Base-by-base conservation (phyloP, 108 stramenopile species). In the Cyclotella sp. region DNA sequence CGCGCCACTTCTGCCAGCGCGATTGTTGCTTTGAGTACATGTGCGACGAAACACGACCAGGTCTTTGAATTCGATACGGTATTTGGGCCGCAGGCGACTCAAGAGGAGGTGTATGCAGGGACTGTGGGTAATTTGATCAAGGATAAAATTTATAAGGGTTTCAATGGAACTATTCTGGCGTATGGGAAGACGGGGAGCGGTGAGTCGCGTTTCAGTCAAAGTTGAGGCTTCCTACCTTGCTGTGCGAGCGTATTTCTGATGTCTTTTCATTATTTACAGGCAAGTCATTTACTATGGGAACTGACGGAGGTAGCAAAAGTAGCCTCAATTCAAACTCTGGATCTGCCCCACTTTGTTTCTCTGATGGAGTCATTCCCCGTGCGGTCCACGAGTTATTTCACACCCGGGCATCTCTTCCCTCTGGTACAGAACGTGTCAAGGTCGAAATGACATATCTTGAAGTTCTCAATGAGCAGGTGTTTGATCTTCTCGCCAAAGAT, bases 151-250 rank as follows among this genome's bases (percentile, higher is more conserved):
- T 88, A 98, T 61, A 84, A 88, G 55, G 99, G 99, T 15, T 98
- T 90, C 76, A 98, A 99, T 79, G 97, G 96, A 9, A 98, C 98
- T 2, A 96, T 99, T 63, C 90, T 99, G 46, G 97, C 98, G 14
- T 99, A 99, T 77, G 99, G 99, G 0, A 98, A 98, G 86, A 97
- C 97, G 2, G 95, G 98, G 26, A 83, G 87, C 51, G 95, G 96
- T 68, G 92, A 94, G 86, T 96, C n/a, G n/a, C n/a, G n/a, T n/a
- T n/a, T n/a, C n/a, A n/a, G n/a, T n/a, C n/a, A n/a, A n/a, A n/a
- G n/a, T n/a, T n/a, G n/a, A n/a, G n/a, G n/a, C n/a, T n/a, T n/a
- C n/a, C n/a, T n/a, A n/a, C n/a, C n/a, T n/a, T n/a, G n/a, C n/a
- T n/a, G n/a, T n/a, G n/a, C n/a, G n/a, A n/a, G n/a, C n/a, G n/a